Conservation (phyloP, 495 filamentous ascomycete genomes). For the Aspergillus taichungensis region DNA sequence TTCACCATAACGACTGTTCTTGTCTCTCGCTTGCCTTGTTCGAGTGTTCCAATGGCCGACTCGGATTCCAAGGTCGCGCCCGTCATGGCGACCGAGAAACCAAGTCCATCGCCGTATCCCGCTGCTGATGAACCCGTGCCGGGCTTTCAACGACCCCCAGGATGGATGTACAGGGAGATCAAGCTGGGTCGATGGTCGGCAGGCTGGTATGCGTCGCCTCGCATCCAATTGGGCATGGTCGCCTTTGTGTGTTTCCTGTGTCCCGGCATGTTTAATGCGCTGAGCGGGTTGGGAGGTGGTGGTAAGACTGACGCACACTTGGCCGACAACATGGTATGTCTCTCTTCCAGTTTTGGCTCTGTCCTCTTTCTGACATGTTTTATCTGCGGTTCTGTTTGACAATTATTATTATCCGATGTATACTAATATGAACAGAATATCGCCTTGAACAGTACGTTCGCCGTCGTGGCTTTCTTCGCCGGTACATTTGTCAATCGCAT, state of each 20-base stretch:
- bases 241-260: conserved; percentile 51
- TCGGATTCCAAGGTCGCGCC: no score
- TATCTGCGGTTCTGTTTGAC: no score
- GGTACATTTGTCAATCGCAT: no score
- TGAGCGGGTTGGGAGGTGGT: conserved; percentile 45
- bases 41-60: no score
- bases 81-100: no score
- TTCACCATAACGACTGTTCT: no score
- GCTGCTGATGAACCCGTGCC: not conserved
- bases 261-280: conserved; percentile 73
- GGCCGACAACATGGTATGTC: conserved; percentile 26
- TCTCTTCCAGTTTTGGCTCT: no score
- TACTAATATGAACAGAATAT: no score
- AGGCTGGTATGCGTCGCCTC: conserved; percentile 69
- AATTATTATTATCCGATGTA: no score
- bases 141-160: conserved; percentile 12
- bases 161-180: conserved; percentile 44
- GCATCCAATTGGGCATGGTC: conserved; percentile 38
- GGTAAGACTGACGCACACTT: conserved; percentile 34
- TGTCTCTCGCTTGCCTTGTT: no score
- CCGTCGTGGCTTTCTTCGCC: conserved; percentile 28
- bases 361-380: no score
- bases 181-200: conserved; percentile 37
- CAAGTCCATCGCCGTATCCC: no score
- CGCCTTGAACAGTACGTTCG: conserved; percentile 21